Base-by-base conservation (phyloP, 495 filamentous ascomycete species). In the Tuber microsphaerosporum region DNA sequence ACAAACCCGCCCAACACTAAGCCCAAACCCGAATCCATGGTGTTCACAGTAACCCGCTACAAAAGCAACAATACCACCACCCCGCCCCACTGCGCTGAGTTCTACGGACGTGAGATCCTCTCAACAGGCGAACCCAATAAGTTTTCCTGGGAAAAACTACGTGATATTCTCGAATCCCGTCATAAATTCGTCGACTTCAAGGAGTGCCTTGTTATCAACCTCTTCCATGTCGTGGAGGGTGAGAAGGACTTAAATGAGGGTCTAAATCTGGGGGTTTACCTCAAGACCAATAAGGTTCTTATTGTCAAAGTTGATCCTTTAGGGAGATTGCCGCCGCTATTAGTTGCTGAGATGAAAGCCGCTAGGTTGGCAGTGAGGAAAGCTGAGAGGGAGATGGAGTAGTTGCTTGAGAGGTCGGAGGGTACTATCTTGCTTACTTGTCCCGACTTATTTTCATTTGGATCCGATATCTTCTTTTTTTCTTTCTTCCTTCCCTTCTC, bases 41-140 rank as follows among this genome's bases (percentile, higher is more conserved):
- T 75, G n/a, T 79, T 79, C 46, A 61, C 74, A 61, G 72, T 79
- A 71, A 51, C 72, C 12, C 77, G 77, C 45, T 79, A 79, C 72
- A 61, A 72, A 12, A 22, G 37, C 17, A 48, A 70, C 22, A 46
- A 71, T 48, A 65, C 61, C 39, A 70, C 72, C 12, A 65, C 56
- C 56, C 56, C 56, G 12, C 5, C 31, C 56, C 26, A 65, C 26
- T 65, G 4, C 26, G 56, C 56, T 12, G 14, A 65, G 14, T 34
- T 65, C 16, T n/a, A 65, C 45, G 77, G 77, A 2, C 73, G 20
- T 8, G 77, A 79, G 39, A 75, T 79, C 5, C 77, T 79, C 5
- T 39, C 48, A 1, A 17, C 56, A 34, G 26, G 56, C 3, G 42
- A 69, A 31, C 51, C 76, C 17, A 42, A 51, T n/a, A 37, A 51